Base-by-base conservation (phyloP, 257 asterid species). In the Leptodermis oblonga region DNA sequence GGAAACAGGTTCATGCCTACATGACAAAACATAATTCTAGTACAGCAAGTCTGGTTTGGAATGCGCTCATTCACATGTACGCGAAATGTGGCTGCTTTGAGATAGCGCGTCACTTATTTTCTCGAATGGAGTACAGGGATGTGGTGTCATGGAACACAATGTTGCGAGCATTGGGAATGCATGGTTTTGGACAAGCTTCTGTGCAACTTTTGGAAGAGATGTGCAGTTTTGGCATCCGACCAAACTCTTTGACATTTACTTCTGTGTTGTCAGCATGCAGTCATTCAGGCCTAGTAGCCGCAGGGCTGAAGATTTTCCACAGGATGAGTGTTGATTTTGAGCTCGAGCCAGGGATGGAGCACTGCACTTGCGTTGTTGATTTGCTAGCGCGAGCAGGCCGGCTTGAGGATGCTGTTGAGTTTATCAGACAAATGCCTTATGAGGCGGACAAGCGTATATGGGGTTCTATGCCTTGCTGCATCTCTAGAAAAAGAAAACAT, bases 111-210 rank as follows among this genome's bases (percentile, higher is more conserved):
- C 65, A 55, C 22, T 41, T 79, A 46, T 82, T 82, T 73, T 71
- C 72, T 64, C 68, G 26, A 11, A 58, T 79, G 84, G 65, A 61
- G 23, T 28, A 28, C n/a, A 46, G 62, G 75, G 87, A 82, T 76
- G 62, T 74, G 43, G 82, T 82, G 34, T 77, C 87, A 0, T 79
- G 87, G 84, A 82, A 82, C 67, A 82, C 84, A 39, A 82, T 82
- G 73, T 79, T 82, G 17, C 73, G 82, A n/a, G 87, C 81, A 7
- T 75, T 82, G n/a, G 84, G 84, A 31, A 48, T 69, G 72, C 77
- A 82, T 43, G 84, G 87, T 17, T 71, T 59, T 45, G 87, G 84
- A 20, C 64, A 58, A 70, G 68, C 68, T 41, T 77, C 87, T 67
- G 52, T 82, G n/a, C 61, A 66, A 5, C 81, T 77, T 33, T 26